Evolutionary conservation across 2,329 filamentous ascomycete species (phyloP).

Genomic region (Cladosporium austrohemisphaericum): DNA sequence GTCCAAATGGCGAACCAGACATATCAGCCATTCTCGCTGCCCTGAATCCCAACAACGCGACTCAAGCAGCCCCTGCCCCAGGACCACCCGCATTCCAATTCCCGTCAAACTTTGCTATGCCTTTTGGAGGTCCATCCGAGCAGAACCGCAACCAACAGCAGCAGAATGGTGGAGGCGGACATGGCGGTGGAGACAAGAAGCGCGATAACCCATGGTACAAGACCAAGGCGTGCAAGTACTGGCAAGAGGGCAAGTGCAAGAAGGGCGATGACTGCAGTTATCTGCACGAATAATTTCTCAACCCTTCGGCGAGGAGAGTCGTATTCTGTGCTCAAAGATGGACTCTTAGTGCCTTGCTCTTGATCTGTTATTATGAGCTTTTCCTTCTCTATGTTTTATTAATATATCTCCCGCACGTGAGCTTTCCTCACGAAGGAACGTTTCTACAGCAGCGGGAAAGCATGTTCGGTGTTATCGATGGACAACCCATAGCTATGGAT

Average conservation of each 20-base stretch:
- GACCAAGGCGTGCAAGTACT: slow-evolving; percentile 49
- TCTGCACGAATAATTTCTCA: slow-evolving; percentile 30
- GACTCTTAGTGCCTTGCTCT: too few species aligned
- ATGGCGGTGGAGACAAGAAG: slow-evolving; percentile 19
- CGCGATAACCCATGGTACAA: slow-evolving; percentile 29
- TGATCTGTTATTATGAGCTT: too few species aligned
- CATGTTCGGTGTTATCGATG: too few species aligned
- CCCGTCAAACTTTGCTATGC: slow-evolving; percentile 7
- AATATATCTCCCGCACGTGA: too few species aligned
- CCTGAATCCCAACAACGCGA: slow-evolving; percentile 15
- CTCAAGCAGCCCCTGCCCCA: background rate
- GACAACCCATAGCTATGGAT: too few species aligned
- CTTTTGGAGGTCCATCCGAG: background rate
- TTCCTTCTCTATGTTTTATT: too few species aligned
- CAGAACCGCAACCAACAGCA: slow-evolving; percentile 18
- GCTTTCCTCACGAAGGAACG: too few species aligned
- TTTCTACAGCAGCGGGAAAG: too few species aligned
- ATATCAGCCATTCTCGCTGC: slow-evolving; percentile 30
- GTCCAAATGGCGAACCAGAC: slow-evolving; percentile 22
- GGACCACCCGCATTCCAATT: slow-evolving; percentile 1
- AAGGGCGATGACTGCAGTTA: slow-evolving; percentile 39
- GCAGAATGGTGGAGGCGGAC: slow-evolving; percentile 15
- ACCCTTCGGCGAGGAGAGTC: too few species aligned
- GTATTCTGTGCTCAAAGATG: too few species aligned
- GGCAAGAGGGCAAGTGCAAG: slow-evolving; percentile 50